Percentiles rank a stretch among this genome's conserved stretches.
Conservation (phyloP, 2,329 filamentous ascomycete genomes). For the Venturia pyrina region DNA sequence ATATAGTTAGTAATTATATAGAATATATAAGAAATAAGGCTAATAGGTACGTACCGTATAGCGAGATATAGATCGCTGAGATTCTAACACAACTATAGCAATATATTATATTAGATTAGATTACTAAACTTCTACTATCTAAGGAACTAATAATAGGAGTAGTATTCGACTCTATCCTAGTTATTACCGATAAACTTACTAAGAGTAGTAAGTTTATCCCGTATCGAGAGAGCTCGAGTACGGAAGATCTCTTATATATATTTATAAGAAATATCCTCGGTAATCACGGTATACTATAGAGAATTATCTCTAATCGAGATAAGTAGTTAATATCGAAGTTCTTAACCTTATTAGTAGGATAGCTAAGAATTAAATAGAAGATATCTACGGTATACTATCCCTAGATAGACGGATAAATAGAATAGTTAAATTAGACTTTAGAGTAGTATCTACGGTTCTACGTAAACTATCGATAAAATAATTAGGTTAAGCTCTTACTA, state of each 20-base stretch:
- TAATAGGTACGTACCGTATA: not conserved
- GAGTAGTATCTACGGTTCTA: conserved; percentile 15
- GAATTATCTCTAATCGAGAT: conserved; percentile 15
- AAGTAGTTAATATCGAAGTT: conserved; percentile 15
- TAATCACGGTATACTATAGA: conserved; percentile 12
- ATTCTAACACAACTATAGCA: conserved; percentile 14
- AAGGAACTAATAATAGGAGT: not conserved
- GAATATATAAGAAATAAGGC: not conserved
- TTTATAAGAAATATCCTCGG: conserved; percentile 13
- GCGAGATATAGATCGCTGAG: conserved; percentile 13
- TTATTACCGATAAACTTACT: conserved; percentile 12
- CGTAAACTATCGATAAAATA: conserved; percentile 14
- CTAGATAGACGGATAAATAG: conserved; percentile 17
- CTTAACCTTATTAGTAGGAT: conserved; percentile 14
- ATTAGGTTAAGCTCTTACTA: conserved; percentile 14
- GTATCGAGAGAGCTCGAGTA: not conserved
- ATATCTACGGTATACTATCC: conserved; percentile 18
- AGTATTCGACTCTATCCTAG: not conserved
- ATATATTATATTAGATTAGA: conserved; percentile 16
- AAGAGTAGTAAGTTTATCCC: conserved; percentile 13
- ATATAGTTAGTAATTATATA: not conserved
- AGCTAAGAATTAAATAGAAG: conserved; percentile 11
- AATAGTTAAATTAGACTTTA: conserved; percentile 14
- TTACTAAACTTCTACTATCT: conserved; percentile 1
- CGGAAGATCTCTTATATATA: not conserved